Base-by-base conservation (phyloP, 2,329 filamentous ascomycete species). In the Decorospora gaudefroyi region DNA sequence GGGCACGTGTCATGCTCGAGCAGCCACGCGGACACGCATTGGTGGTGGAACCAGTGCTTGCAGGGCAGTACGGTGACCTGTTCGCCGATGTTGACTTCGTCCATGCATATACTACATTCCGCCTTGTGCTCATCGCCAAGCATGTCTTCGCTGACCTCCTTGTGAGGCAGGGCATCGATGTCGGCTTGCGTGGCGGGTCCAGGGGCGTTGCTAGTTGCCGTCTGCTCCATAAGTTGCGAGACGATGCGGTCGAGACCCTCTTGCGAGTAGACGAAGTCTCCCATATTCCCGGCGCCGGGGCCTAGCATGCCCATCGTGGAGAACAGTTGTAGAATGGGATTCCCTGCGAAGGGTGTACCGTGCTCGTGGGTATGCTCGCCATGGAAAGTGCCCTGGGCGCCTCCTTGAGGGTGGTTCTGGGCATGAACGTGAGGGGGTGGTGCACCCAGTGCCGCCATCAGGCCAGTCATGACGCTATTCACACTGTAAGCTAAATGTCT, bases 91-190 rank as follows among this genome's bases (percentile, higher is more conserved):
- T 82, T 78, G 50, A 95, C 85, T 18, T 88, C 82, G 42, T 96
- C 90, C 76, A 97, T 95, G 71, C 93, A 99, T 46, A 99, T 96
- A 23, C 88, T 91, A 69, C 93, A 99, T 64, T 96, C 91, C 1
- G 80, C 82, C 37, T 76, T 79, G 28, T 84, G 86, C 45, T 86
- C 88, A 4, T 74, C 71, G 5, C 79, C 80, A 40, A 95, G 75
- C 80, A 95, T 85, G 28, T 85, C 79, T 44, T 80, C 74, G 36
- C 88, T 82, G 2, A 93, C 76, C 29, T 81, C 81, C 55, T 85
- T 86, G 57, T 85, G 86, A 6, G 88, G 82, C 4, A 99, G 74
- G 3, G 81, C 78, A 17, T 80, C 78, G 41, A 99, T 91, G 0
- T 88, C 88, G 31, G 80, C 79, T 48, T 85, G 79, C 0, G 89